A percentile compares a stretch with the other conserved stretches of the same genome.
Conservation (phyloP, 148 eudicot genomes). For the Heliosperma pusillum region DNA sequence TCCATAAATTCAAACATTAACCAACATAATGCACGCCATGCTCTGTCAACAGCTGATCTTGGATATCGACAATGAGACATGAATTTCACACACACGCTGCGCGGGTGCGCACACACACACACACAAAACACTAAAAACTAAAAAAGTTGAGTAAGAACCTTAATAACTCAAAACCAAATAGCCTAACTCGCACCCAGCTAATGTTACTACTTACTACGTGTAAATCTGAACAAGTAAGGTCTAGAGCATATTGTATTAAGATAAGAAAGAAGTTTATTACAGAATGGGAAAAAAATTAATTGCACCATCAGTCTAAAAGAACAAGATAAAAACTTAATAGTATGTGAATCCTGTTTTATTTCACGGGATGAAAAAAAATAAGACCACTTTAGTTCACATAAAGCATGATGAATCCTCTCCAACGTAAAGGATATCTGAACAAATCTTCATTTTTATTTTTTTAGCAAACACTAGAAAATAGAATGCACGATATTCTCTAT, state of each 20-base stretch:
- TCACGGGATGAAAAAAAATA: background rate
- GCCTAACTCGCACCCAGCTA: too few relatives aligned
- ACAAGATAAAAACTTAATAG: background rate
- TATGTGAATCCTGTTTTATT: background rate
- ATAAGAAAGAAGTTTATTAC: background rate
- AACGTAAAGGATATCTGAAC: background rate
- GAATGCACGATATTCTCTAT: background rate
- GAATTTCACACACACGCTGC: too few relatives aligned
- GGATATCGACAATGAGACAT: background rate
- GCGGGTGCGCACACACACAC: too few relatives aligned
- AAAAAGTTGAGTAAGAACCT: too few relatives aligned
- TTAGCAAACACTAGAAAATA: background rate
- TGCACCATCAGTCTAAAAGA: background rate
- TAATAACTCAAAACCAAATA: too few relatives aligned
- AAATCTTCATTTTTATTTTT: background rate
- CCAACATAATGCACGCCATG: background rate
- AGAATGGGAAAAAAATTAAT: background rate
- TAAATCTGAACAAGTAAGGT: too few relatives aligned
- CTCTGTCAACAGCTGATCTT: background rate
- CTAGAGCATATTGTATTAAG: background rate
- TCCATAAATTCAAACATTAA: background rate
- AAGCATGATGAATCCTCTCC: constrained; percentile 10
- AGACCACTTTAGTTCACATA: background rate
- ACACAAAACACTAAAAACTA: too few relatives aligned
- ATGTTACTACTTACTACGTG: too few relatives aligned